These are phyloP conservation scores for Stephanocyclus meneghinianus DNA, from an alignment of 352 stramenopile genomes.

Conservation along the genomic window DNA sequence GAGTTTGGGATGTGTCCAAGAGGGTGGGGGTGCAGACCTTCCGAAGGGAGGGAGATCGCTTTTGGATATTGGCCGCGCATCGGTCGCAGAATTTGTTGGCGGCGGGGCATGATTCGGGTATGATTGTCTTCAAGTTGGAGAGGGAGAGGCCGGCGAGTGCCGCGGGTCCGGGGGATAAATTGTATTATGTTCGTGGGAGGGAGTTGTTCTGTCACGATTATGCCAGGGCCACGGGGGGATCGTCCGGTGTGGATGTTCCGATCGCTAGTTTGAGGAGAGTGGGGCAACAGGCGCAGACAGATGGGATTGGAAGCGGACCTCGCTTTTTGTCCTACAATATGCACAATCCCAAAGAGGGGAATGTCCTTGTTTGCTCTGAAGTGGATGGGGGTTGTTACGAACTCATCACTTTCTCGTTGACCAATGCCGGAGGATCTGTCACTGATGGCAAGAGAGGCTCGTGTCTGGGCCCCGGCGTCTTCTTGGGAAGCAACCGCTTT, in stretches of 20 bases:
- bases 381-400: conserved; percentile 97
- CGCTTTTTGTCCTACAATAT: conserved; percentile 94
- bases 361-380: conserved; percentile 93
- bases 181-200: conserved; percentile 97
- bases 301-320: conserved; percentile 91
- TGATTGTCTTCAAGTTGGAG: conserved; percentile 98
- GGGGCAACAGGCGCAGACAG: conserved; percentile 83
- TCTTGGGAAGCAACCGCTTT: conserved; percentile 97
- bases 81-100: conserved; percentile 96
- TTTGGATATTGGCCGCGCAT: conserved; percentile 97
- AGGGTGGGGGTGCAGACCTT: conserved; percentile 98
- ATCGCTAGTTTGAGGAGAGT: conserved; percentile 85
- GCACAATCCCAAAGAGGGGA: conserved; percentile 92
- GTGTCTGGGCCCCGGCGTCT: conserved; percentile 92
- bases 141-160: conserved; percentile 94
- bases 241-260: conserved; percentile 83
- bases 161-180: conserved; percentile 73
- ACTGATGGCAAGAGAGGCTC: conserved; percentile 91
- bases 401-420: conserved; percentile 91
- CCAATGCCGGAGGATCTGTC: conserved; percentile 74
- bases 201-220: conserved; percentile 98
- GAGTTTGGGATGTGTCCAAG: conserved; percentile 99
- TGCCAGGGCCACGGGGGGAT: conserved; percentile 52
- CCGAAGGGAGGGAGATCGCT: conserved; percentile 97
- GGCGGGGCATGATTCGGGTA: conserved; percentile 98